Evolutionary conservation across 2,329 filamentous ascomycete genomes (phyloP).

Genomic region (Colletotrichum sp.): DNA sequence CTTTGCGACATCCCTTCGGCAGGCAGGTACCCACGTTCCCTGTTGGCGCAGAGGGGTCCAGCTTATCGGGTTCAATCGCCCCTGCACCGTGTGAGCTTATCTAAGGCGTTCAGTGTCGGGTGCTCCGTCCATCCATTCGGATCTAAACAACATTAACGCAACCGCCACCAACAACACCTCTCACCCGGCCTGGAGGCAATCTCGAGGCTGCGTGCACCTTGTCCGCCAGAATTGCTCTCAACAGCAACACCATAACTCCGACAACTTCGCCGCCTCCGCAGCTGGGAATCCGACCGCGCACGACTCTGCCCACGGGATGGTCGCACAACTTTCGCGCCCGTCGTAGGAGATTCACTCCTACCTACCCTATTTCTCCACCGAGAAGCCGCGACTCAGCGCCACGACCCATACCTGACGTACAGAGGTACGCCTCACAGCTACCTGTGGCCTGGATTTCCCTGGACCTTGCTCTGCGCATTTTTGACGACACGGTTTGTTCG

Average conservation of each 20-base stretch:
- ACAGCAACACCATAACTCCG: neutral
- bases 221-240: neutral
- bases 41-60: constrained; percentile 2
- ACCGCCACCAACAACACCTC: constrained; percentile 3
- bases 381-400: neutral
- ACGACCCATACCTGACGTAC: neutral
- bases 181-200: neutral
- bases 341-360: constrained; percentile 15
- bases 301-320: neutral
- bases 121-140: neutral
- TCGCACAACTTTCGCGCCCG: neutral
- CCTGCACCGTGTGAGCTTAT: constrained; percentile 18
- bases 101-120: neutral
- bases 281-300: neutral
- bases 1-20: neutral
- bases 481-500: constrained; percentile 10
- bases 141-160: neutral
- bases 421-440: neutral
- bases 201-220: neutral
- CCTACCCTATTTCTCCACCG: neutral
- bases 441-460: neutral
- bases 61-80: constrained; percentile 11
- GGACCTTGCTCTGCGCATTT: neutral
- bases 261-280: neutral
- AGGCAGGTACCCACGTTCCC: neutral